Conservation (phyloP, 768 basidiomycete genomes). For the Ramaria sp. region DNA sequence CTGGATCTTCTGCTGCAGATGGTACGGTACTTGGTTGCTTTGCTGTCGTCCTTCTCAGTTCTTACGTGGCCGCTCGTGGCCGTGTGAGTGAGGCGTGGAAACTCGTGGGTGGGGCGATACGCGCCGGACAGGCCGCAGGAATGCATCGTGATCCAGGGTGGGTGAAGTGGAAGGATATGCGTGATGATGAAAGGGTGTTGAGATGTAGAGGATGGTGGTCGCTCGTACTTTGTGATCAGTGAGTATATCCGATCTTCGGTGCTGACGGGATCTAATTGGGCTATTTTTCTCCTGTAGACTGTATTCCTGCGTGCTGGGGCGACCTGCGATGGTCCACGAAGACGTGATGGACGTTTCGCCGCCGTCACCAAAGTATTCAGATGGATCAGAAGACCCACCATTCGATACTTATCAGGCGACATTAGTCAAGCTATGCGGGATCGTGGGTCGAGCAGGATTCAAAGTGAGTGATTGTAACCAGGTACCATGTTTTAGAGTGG, state of each 20-base stretch:
- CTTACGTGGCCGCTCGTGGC: conserved; percentile 35
- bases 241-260: conserved; percentile 6
- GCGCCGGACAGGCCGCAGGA: conserved; percentile 18
- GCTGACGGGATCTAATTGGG: background rate
- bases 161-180: conserved; percentile 19
- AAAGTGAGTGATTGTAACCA: conserved; percentile 21
- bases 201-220: conserved; percentile 18
- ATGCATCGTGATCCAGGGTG: conserved; percentile 20
- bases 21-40: conserved; percentile 37
- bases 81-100: conserved; percentile 32
- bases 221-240: conserved; percentile 17
- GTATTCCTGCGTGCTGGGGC: conserved; percentile 33
- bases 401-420: conserved; percentile 27
- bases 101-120: conserved; percentile 15
- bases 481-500: background rate
- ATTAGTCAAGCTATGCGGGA: conserved; percentile 27
- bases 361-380: conserved; percentile 18
- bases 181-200: conserved; percentile 15
- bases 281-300: conserved; percentile 20
- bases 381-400: conserved; percentile 22
- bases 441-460: conserved; percentile 31
- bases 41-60: conserved; percentile 32
- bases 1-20: conserved; percentile 23
- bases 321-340: conserved; percentile 31
- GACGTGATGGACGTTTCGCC: conserved; percentile 28